Conservation (phyloP, 2,329 filamentous ascomycete species). For the Rutstroemia sydowiana region DNA sequence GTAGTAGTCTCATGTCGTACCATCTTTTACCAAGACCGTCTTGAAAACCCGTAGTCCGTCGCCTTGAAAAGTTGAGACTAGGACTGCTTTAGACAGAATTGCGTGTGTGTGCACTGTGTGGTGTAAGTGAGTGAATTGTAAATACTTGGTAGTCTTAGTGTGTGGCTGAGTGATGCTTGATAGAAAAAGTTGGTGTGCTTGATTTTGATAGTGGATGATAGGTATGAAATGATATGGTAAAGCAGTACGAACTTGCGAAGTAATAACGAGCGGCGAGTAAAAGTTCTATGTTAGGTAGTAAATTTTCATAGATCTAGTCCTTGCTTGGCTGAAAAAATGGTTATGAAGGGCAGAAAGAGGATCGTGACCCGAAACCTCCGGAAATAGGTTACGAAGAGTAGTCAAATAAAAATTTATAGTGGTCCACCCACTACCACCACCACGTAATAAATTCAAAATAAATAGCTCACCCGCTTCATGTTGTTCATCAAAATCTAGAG, state of each 20-base stretch:
- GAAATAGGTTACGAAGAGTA: not conserved
- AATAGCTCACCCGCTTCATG: not conserved
- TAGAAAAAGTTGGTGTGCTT: not conserved
- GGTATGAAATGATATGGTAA: not conserved
- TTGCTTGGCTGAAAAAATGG: not conserved
- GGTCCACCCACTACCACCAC: not conserved
- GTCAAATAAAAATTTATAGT: not conserved
- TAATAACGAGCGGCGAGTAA: not conserved
- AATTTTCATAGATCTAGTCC: not conserved
- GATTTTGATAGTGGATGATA: not conserved
- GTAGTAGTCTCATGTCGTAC: not conserved
- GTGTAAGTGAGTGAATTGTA: too few species aligned
- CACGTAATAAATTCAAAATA: not conserved
- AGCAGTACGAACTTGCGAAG: too few species aligned
- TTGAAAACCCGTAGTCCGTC: not conserved
- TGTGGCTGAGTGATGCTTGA: constrained; percentile 6
- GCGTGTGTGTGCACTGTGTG: not conserved
- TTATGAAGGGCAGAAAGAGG: not conserved
- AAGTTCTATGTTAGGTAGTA: not conserved
- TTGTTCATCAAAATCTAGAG: not conserved
- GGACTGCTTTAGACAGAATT: not conserved
- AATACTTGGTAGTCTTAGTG: not conserved
- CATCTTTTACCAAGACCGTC: not conserved
- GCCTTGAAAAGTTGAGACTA: not conserved
- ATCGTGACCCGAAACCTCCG: not conserved